Conservation (phyloP, 2,329 filamentous ascomycete genomes). For the Pseudophaeomoniella oleicola region DNA sequence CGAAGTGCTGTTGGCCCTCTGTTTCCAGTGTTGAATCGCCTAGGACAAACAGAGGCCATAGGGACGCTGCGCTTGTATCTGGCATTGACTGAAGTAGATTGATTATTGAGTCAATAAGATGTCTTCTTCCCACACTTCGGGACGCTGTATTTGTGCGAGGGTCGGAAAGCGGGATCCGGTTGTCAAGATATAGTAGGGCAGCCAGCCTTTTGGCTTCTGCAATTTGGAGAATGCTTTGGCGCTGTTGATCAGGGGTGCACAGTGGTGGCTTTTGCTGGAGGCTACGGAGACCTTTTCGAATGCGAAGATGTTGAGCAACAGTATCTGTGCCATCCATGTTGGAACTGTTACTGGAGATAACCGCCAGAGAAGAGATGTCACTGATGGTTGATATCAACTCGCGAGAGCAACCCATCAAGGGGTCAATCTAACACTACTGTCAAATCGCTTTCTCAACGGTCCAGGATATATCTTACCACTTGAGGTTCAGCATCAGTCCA, state of each 20-base stretch:
- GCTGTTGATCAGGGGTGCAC: conserved; percentile 3
- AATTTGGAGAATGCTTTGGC: conserved; percentile 13
- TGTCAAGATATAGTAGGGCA: conserved; percentile 18
- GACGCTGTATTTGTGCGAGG: not conserved
- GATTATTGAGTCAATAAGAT: not conserved
- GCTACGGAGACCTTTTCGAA: not conserved
- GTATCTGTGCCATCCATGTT: not conserved
- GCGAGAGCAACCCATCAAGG: conserved; percentile 18
- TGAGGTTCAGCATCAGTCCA: conserved; percentile 12
- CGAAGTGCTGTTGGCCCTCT: conserved; percentile 15
- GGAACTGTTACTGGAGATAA: not conserved
- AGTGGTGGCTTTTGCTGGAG: conserved; percentile 4
- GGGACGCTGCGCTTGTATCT: conserved; percentile 6
- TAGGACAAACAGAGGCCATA: conserved; percentile 14
- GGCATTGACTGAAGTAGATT: not conserved
- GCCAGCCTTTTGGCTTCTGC: conserved; percentile 16
- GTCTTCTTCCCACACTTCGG: not conserved
- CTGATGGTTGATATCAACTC: conserved; percentile 15
- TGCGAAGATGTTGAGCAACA: not conserved
- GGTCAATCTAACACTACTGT: conserved; percentile 13
- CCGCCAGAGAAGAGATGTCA: conserved; percentile 8
- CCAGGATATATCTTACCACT: conserved; percentile 9
- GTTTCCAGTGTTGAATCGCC: conserved; percentile 13
- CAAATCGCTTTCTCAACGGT: not conserved
- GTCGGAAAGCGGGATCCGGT: conserved; percentile 5